These are phyloP conservation scores for Grosmannia penicillata DNA, from an alignment of 2,329 filamentous ascomycete species.

Conservation along the genomic window DNA sequence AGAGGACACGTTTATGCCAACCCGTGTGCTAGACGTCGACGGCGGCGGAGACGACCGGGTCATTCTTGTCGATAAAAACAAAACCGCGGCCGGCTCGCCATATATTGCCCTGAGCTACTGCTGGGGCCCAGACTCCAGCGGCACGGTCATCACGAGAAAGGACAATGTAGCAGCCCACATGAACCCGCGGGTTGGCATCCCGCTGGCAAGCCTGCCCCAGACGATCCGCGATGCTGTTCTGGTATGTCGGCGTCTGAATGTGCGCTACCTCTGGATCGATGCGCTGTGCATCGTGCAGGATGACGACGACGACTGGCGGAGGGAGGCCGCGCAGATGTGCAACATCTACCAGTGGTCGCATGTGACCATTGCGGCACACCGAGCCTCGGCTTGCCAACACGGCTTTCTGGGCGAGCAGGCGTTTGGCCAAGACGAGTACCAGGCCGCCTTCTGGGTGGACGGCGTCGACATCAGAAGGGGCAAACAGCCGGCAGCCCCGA, in stretches of 20 bases:
- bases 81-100: too few species aligned
- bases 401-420: slow-evolving; percentile 4
- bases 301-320: slow-evolving; percentile 2
- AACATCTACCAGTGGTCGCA: slow-evolving; percentile 4
- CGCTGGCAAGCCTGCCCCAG: neutral
- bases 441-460: slow-evolving; percentile 1
- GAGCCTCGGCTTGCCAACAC: slow-evolving; percentile 2
- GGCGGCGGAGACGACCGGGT: too few species aligned
- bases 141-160: neutral
- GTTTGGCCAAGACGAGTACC: neutral
- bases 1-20: neutral
- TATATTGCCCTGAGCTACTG: slow-evolving; percentile 7
- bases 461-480: neutral
- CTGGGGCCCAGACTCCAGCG: slow-evolving; percentile 1
- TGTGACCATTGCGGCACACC: slow-evolving; percentile 3
- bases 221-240: slow-evolving; percentile 7
- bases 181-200: neutral
- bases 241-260: slow-evolving; percentile 1
- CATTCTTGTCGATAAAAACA: too few species aligned
- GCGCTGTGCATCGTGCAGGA: slow-evolving; percentile 9
- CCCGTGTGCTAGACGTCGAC: too few species aligned
- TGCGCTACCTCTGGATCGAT: slow-evolving; percentile 10
- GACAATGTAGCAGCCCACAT: too few species aligned
- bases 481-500: neutral
- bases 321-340: slow-evolving; percentile 4